These are phyloP conservation scores for Pilatotrama ljubarskyi DNA, from an alignment of 768 basidiomycete genomes.

Conservation along the genomic window DNA sequence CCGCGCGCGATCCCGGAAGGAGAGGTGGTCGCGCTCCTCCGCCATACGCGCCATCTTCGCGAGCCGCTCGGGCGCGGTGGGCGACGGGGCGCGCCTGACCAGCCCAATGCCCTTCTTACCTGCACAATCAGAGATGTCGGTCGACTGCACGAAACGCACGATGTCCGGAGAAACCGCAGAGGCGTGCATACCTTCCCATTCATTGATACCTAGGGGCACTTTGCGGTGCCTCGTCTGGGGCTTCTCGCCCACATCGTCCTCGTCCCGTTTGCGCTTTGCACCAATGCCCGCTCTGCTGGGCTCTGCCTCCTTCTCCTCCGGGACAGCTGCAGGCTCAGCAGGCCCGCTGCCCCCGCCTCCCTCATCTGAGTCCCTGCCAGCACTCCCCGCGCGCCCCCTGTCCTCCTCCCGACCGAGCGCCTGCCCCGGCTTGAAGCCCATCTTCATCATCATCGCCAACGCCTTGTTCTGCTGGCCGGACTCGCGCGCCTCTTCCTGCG, in stretches of 20 bases:
- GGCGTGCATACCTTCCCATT: conserved; percentile 91
- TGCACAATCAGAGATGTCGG: conserved; percentile 29
- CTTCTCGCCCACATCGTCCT: conserved; percentile 5
- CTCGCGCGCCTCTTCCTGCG: conserved; percentile 56
- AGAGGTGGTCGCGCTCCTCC: conserved; percentile 53
- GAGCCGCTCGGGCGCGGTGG: conserved; percentile 59
- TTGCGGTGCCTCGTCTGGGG: conserved; percentile 41
- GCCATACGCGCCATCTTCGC: conserved; percentile 72
- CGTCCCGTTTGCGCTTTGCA: conserved; percentile 1
- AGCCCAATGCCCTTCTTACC: conserved; percentile 79
- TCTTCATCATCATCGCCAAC: conserved; percentile 88
- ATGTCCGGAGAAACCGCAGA: no score
- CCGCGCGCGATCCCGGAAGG: conserved; percentile 69
- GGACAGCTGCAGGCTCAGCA: neutral
- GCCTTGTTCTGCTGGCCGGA: conserved; percentile 67
- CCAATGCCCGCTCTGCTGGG: conserved; percentile 15
- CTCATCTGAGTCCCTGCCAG: neutral
- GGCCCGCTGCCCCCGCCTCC: neutral
- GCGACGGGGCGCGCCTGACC: conserved; percentile 68
- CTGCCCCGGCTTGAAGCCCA: conserved; percentile 89
- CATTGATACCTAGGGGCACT: conserved; percentile 73
- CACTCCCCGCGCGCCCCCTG: neutral
- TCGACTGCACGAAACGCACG: no score
- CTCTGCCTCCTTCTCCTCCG: conserved; percentile 5
- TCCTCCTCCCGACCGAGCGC: conserved; percentile 54